Evolutionary conservation across 306 rosid genomes (phyloP), one percentile per base, ranked within the genome.

Genomic region (Cucurbita pepo): DNA sequence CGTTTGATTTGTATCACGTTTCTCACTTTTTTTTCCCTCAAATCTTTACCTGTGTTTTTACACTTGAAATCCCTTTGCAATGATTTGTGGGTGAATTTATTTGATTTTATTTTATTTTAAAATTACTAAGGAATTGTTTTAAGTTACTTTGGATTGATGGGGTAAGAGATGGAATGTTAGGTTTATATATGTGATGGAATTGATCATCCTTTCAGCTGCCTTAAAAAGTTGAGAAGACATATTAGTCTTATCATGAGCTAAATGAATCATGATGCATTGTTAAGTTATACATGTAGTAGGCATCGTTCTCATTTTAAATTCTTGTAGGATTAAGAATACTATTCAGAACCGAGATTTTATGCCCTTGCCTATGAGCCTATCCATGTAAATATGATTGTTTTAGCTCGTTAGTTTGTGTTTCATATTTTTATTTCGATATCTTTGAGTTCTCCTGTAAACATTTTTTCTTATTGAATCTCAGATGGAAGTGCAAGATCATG

Each of bases 401-500:
- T 67, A 6, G 55, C 38, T 67, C 14, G 21, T 22, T 67, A 62
- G 13, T 40, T 8, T 4, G 30, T 40, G 13, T 9, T 63, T 5
- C 12, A 38, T 62, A 43, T 47, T 67, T 45, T 18, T 13, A 15
- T 34, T 36, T 65, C 0, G 15, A 43, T 65, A 2, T 44, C n/a
- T 19, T 36, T 8, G 37, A 43, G 53, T 43, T 44, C 30, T 37
- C 13, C 3, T 12, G 8, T 45, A 47, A 69, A 50, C 58, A 13
- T 50, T 3, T 69, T 69, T 73, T 56, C 53, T 41, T 44, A 4
- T 18, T 10, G 55, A 59, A 41, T 63, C 80, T 75, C 90, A 86
- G 90, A 86, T 86, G 90, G 90, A 83, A 58, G 83, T 30, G 34
- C 83, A 79, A 56, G 84, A 72, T 13, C 73, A 77, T 3, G 81